phyloP scores from a whole-genome alignment of 2,329 filamentous ascomycete species.

The Botrytis aclada region DNA sequence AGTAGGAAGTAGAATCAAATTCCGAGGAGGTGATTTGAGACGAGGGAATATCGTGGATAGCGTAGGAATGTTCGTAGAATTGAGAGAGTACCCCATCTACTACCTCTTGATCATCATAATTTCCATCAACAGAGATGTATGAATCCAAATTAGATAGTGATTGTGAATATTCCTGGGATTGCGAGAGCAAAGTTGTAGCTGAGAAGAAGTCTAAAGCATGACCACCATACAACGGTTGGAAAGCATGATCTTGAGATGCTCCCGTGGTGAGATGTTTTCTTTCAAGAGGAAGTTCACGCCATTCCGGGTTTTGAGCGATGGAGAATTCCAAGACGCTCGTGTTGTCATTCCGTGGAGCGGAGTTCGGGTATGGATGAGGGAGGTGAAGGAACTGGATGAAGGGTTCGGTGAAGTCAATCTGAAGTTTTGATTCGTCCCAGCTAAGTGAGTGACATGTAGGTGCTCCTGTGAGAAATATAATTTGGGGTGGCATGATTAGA shows the following conservation, averaged over 20 bases:
- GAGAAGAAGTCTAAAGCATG: constrained; percentile 47
- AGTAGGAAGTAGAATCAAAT: constrained; percentile 36
- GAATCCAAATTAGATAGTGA: not conserved
- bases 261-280: constrained; percentile 49
- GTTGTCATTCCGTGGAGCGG: constrained; percentile 14
- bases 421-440: constrained; percentile 52
- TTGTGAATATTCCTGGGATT: not conserved
- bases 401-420: constrained; percentile 45
- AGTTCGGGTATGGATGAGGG: not conserved
- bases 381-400: constrained; percentile 42
- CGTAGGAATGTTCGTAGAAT: constrained; percentile 78
- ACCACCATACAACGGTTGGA: constrained; percentile 36
- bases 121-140: not conserved
- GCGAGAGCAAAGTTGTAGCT: constrained; percentile 35
- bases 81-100: constrained; percentile 48
- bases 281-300: constrained; percentile 54
- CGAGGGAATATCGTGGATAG: constrained; percentile 62
- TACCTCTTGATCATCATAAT: constrained; percentile 20
- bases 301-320: constrained; percentile 35
- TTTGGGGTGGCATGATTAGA: constrained; percentile 13
- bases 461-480: constrained; percentile 40
- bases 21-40: constrained; percentile 52
- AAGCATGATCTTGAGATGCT: constrained; percentile 46
- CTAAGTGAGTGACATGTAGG: constrained; percentile 52
- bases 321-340: constrained; percentile 12